Percentiles rank a stretch among this genome's conserved stretches.
Evolutionary conservation across 139 green algal species (phyloP).

Genomic region (Auxenochlorella pyrenoidosa): DNA sequence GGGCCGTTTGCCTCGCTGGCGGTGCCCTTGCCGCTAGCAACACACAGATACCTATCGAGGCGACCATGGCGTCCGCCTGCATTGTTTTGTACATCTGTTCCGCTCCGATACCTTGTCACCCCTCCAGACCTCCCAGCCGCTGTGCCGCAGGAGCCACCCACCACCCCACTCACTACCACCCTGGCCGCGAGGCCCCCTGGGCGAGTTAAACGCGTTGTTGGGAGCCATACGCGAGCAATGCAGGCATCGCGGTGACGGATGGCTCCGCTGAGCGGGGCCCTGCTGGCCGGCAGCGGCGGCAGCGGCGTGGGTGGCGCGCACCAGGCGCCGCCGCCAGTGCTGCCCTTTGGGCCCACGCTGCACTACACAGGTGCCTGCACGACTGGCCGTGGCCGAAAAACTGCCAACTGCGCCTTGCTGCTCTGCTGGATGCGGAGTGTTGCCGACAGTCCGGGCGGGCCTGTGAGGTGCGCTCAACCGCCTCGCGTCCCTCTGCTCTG

Average conservation of each 20-base stretch:
- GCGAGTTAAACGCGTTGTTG: neutral
- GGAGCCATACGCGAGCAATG: neutral
- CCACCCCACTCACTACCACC: too few relatives aligned
- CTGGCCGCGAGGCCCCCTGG: too few relatives aligned
- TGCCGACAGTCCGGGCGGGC: neutral
- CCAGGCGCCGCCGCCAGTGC: neutral
- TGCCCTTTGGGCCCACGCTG: conserved; percentile 6
- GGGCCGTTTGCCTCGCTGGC: too few relatives aligned
- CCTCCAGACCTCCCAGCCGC: too few relatives aligned
- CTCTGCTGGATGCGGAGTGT: too few relatives aligned
- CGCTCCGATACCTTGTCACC: too few relatives aligned
- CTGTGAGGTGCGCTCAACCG: neutral
- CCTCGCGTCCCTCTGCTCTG: neutral
- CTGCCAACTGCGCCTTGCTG: too few relatives aligned
- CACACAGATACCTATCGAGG: too few relatives aligned
- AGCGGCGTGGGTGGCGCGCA: neutral
- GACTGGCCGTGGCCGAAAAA: neutral
- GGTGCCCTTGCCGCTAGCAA: too few relatives aligned
- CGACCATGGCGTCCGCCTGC: too few relatives aligned
- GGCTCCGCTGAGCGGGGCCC: neutral
- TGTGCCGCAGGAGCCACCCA: too few relatives aligned
- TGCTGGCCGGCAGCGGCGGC: neutral
- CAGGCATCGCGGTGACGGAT: neutral
- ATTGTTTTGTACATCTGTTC: too few relatives aligned
- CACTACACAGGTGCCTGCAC: conserved; percentile 8